Percentiles rank a stretch among this genome's conserved stretches.
phyloP scores from a whole-genome alignment of 148 eudicot genomes.

The Polygonum maritimum region DNA sequence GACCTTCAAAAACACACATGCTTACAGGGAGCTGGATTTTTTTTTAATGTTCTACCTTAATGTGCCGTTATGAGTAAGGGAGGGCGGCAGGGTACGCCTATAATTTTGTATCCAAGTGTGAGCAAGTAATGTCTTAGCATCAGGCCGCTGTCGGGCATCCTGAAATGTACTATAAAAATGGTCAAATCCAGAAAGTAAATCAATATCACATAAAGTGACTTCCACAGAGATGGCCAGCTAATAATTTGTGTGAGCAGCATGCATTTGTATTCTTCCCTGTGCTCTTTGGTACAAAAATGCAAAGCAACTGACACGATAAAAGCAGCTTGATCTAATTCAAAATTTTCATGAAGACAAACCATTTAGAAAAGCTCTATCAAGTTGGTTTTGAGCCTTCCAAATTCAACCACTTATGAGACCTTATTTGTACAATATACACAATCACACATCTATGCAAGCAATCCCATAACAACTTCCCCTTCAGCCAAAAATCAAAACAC shows the following conservation, averaged over 20 bases:
- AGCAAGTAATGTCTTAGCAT: conserved; percentile 88
- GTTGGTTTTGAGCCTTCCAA: not conserved
- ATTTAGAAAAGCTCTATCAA: not conserved
- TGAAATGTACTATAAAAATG: conserved; percentile 27
- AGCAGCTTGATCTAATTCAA: conserved; percentile 1
- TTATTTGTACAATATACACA: not conserved
- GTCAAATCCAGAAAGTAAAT: conserved; percentile 16
- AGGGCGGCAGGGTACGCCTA: conserved; percentile 79
- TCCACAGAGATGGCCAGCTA: not conserved
- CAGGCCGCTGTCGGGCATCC: conserved; percentile 99
- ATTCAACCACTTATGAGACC: not conserved
- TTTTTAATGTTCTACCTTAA: conserved; percentile 35
- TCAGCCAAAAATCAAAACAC: not conserved
- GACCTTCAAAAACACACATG: not conserved
- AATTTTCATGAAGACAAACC: not conserved
- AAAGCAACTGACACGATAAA: not conserved
- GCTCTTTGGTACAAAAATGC: not conserved
- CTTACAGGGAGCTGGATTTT: not conserved
- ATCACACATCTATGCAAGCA: conserved; percentile 1
- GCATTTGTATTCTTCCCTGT: not conserved
- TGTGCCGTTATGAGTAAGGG: conserved; percentile 66
- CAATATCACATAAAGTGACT: not conserved
- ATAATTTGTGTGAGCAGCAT: not conserved
- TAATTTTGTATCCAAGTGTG: conserved; percentile 96
- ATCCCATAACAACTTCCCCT: conserved; percentile 1